phyloP scores from a whole-genome alignment of 108 stramenopile genomes.

The Bacterosira constricta region DNA sequence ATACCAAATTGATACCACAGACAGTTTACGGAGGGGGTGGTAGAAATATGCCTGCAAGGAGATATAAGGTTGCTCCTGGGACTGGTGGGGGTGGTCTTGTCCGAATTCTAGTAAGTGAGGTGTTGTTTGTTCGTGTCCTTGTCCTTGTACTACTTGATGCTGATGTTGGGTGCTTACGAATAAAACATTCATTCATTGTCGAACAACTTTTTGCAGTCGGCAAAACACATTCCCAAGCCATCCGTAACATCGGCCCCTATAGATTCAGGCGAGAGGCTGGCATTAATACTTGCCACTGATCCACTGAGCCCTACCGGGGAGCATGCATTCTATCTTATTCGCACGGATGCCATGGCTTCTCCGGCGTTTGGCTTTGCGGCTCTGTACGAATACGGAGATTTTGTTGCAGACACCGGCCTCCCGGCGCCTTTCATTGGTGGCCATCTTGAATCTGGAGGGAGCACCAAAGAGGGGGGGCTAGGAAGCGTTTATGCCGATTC shows the following conservation, averaged over 20 bases:
- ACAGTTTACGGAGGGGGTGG: constrained; percentile 50
- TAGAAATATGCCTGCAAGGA: constrained; percentile 59
- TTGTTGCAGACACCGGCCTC: constrained; percentile 40
- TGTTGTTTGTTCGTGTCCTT: too few relatives aligned
- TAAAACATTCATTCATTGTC: too few relatives aligned
- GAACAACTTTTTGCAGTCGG: too few relatives aligned
- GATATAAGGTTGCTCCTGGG: constrained; percentile 71
- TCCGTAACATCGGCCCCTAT: constrained; percentile 10
- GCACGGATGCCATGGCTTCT: constrained; percentile 38
- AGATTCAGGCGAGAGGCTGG: constrained; percentile 43
- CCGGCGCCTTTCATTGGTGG: constrained; percentile 75
- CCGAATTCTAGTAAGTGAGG: too few relatives aligned
- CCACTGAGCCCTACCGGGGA: constrained; percentile 70
- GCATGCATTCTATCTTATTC: constrained; percentile 73
- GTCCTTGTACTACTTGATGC: too few relatives aligned
- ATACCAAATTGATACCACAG: constrained; percentile 1
- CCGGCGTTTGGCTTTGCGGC: constrained; percentile 41
- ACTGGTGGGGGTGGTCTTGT: constrained; percentile 56
- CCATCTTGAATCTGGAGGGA: constrained; percentile 56
- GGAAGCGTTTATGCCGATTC: constrained; percentile 56
- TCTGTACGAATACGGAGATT: constrained; percentile 8
- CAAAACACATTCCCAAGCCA: constrained; percentile 51
- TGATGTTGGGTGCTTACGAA: too few relatives aligned
- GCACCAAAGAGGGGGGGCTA: constrained; percentile 60
- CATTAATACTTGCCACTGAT: constrained; percentile 75